Evolutionary conservation across 495 filamentous ascomycete genomes (phyloP), one percentile per base, ranked within the genome.

Genomic region (Aspergillus cavernicola): DNA sequence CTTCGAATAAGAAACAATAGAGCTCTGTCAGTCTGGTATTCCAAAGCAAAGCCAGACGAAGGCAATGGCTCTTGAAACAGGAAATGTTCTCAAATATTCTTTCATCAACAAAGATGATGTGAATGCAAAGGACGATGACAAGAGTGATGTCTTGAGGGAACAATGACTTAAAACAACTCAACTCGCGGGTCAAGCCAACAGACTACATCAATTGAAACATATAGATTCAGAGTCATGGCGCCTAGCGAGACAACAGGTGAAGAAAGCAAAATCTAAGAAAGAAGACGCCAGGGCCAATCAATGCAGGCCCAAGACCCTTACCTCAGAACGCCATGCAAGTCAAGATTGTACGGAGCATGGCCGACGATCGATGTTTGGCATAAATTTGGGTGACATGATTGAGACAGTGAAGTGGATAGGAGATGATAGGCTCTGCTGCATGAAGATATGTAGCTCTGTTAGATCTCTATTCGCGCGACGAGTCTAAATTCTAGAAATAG

Each of bases 401-500:
- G 45, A 42, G 23, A 18, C 28, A 37, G 16, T 24, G n/a, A 16
- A 29, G 28, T 50, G 38, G 24, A 23, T 6, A 22, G 11, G 22
- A 23, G 12, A 46, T 50, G 50, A 53, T 53, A 50, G 50, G 36
- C 22, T 41, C 29, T 52, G 35, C 36, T 36, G 31, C 31, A 47
- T 15, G 18, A 26, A 36, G 19, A 11, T n/a, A 51, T 28, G 33
- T 45, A 37, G 45, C 23, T 40, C 11, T 11, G 19, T 54, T 28
- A 3, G 51, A 53, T 45, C 42, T 40, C 18, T 19, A 31, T 26
- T 36, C 37, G 42, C 49, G 29, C 6, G 23, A 43, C 48, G 52
- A 45, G 13, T n/a, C n/a, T n/a, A n/a, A n/a, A n/a, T n/a, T 50
- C 59, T 55, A 19, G 23, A 61, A 61, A 58, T 61, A 61, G 59